phyloP scores from a whole-genome alignment of 306 rosid genomes.

The Ormosia emarginata region DNA sequence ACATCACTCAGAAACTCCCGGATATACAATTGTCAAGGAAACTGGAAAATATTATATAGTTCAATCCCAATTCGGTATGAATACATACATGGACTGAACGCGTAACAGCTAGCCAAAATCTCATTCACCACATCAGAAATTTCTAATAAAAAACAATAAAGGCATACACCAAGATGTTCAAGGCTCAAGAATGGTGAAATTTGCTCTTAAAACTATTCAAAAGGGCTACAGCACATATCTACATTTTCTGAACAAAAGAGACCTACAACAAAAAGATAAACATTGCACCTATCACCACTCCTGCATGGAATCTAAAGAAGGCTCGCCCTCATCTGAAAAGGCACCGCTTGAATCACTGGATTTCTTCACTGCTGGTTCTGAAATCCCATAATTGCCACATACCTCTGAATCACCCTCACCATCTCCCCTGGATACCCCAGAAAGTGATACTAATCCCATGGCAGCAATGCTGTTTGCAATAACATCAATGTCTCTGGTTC shows the following conservation, averaged over 20 bases:
- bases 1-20: no score
- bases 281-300: conserved; percentile 19
- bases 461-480: conserved; percentile 84
- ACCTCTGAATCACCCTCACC: conserved; percentile 13
- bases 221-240: conserved; percentile 37
- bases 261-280: conserved; percentile 11
- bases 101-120: not conserved
- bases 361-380: conserved; percentile 27
- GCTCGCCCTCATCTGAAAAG: conserved; percentile 34
- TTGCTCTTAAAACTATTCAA: conserved; percentile 34
- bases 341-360: conserved; percentile 38
- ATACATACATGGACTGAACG: not conserved
- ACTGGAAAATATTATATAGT: no score
- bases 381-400: conserved; percentile 23
- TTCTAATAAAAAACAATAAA: not conserved
- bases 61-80: not conserved
- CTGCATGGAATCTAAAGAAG: conserved; percentile 37
- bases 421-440: conserved; percentile 50
- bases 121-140: not conserved
- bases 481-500: conserved; percentile 63
- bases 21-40: no score
- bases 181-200: conserved; percentile 6
- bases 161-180: not conserved
- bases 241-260: conserved; percentile 30
- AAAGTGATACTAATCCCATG: conserved; percentile 69